Evolutionary conservation across 2,329 filamentous ascomycete species (phyloP), one percentile per base, ranked within the genome.

Genomic region (Sclerotinia sclerotiorum): DNA sequence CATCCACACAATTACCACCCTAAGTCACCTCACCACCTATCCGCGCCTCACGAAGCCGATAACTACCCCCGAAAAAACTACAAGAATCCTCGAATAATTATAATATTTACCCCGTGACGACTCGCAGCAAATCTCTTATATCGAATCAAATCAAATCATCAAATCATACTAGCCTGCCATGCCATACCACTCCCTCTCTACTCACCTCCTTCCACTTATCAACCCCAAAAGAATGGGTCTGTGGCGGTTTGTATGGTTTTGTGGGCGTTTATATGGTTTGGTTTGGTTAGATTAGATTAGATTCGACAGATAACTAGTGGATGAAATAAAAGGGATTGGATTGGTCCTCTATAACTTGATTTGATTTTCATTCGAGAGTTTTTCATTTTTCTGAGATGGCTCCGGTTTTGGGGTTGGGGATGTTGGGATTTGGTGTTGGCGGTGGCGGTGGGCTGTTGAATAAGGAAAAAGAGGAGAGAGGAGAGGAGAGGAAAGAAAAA

Each of bases 141-240:
- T 32, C 19, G 32, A 10, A 21, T 7, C 42, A 55, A 21, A n/a
- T 29, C 8, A 15, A 5, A 61, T 15, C 19, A 39, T 44, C 8
- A 8, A 2, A 61, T 15, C 19, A 42, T 3, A 42, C 39, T 42
- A 42, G 13, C 39, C 39, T 13, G 17, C 32, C 3, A 7, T 24
- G 2, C 2, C 0, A n/a, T n/a, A n/a, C n/a, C n/a, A n/a, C 11
- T 1, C 3, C 32, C 3, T 32, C 32, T 5, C 13, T 42, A 10
- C 35, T 35, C 19, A n/a, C 46, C 21, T n/a, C 19, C 8, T 11
- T n/a, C 39, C 39, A 42, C 4, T 42, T 15, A 42, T 42, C 39
- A 42, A 15, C 3, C 11, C 35, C 29, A 32, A n/a, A n/a, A n/a
- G n/a, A n/a, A n/a, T n/a, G n/a, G n/a, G n/a, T n/a, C n/a, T n/a